Percentiles rank a stretch among this genome's conserved stretches.
Evolutionary conservation across 176 grass and related monocot species (phyloP).

Genomic region (Musa troglodytarum): DNA sequence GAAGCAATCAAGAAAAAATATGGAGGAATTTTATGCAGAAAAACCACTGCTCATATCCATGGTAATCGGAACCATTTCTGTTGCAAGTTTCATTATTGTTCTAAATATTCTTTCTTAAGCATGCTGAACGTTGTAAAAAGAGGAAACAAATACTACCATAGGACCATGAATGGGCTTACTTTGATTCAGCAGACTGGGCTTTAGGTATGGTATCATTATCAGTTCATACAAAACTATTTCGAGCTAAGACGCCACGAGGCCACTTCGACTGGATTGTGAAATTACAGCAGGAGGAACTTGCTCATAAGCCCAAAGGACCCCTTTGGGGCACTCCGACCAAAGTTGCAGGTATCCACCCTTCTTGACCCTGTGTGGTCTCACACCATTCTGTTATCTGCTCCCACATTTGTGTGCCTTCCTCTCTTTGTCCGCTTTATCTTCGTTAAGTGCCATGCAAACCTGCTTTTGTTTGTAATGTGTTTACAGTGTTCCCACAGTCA

Average conservation of each 20-base stretch:
- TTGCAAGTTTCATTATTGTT: too few relatives aligned
- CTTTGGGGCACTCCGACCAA: conserved; percentile 5
- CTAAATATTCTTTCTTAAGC: too few relatives aligned
- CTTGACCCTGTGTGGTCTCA: too few relatives aligned
- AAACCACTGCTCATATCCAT: conserved; percentile 81
- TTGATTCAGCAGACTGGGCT: conserved; percentile 11
- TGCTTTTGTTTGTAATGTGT: too few relatives aligned
- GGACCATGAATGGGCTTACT: conserved; percentile 13
- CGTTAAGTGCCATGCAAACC: too few relatives aligned
- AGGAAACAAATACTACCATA: background rate
- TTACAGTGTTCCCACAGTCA: background rate
- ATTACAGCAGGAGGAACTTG: background rate
- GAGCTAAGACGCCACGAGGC: too few relatives aligned
- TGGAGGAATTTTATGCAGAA: conserved; percentile 54
- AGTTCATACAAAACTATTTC: background rate
- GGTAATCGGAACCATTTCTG: conserved; percentile 23
- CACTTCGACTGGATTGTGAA: background rate
- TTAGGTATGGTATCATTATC: conserved; percentile 8
- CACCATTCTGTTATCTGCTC: too few relatives aligned
- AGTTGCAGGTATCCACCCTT: background rate
- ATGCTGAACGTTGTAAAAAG: too few relatives aligned
- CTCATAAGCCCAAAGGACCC: conserved; percentile 1
- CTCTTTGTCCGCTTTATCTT: too few relatives aligned
- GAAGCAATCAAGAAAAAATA: conserved; percentile 74
- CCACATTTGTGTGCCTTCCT: too few relatives aligned